Base-by-base conservation (phyloP, 345 rosid species). In the Mallotus nudiflorus region DNA sequence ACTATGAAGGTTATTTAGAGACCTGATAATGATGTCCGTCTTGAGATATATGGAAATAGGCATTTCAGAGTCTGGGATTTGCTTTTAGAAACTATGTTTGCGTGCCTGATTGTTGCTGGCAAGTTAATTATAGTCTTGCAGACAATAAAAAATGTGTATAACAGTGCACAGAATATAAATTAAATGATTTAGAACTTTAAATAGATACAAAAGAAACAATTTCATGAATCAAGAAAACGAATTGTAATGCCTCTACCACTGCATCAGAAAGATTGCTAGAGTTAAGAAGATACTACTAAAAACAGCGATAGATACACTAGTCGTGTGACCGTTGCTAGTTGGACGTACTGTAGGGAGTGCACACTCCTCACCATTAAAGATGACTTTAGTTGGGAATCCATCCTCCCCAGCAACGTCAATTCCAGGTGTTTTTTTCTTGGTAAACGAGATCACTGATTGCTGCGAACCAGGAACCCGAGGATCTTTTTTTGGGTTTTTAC, bases 351-450 rank as follows among this genome's bases (percentile, higher is more conserved):
- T 42, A 3, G 87, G 85, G 45, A 85, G 67, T 0, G 82, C 65
- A 20, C 89, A 85, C 35, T 85, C 84, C 68, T 77, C 83, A 0
- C 89, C 85, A 54, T 83, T 81, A 75, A 85, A 81, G 48, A 78
- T 3, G 11, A 83, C 74, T 65, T 70, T 80, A 6, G 83, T 68
- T 2, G 89, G 89, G 57, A 85, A 83, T 7, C 85, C 85, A 57
- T 83, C 87, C 5, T 80, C 77, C 0, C n/a, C 37, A 12, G 75
- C 72, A 51, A 73, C 68, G 24, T 80, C 40, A 56, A 85, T 59
- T 9, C 50, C 53, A 5, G 85, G 81, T 2, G 76, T 83, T 3
- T 18, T 48, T 67, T 74, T 66, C 79, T 81, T 85, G 2, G 74
- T 46, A 70, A 83, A 85, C 6, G 75, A 78, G 61, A 85, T 72